These are phyloP conservation scores for Apiospora sp. DNA, from an alignment of 2,329 filamentous ascomycete genomes.

Conservation along the genomic window DNA sequence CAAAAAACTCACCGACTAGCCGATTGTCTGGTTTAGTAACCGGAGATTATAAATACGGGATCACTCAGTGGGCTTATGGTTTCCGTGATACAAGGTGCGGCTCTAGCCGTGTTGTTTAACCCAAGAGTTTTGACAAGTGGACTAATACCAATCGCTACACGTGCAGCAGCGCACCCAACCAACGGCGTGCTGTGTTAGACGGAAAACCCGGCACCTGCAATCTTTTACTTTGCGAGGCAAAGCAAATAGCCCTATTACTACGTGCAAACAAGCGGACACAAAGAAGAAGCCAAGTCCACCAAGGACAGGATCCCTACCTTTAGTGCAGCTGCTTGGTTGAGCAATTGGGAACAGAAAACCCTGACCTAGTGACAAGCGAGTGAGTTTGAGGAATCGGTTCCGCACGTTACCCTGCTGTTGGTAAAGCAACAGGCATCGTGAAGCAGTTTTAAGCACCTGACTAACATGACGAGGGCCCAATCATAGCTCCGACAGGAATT, in stretches of 20 bases:
- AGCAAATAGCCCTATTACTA: constrained; percentile 5
- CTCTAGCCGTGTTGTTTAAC: constrained; percentile 22
- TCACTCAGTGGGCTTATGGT: background rate
- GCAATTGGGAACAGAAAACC: background rate
- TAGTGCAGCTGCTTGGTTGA: background rate
- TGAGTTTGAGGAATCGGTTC: constrained; percentile 13
- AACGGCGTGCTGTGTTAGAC: background rate
- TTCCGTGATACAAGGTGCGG: constrained; percentile 8
- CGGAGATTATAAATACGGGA: background rate
- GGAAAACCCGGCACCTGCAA: constrained; percentile 11
- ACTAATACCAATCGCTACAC: background rate
- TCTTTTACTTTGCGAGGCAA: constrained; percentile 11
- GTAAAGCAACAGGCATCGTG: constrained; percentile 16
- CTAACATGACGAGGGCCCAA: constrained; percentile 1
- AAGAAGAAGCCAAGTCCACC: background rate
- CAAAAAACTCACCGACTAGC: background rate
- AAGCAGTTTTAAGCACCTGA: constrained; percentile 9
- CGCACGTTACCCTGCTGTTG: constrained; percentile 17
- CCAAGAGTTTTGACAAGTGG: background rate
- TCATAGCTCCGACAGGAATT: constrained; percentile 6
- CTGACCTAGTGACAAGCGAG: background rate
- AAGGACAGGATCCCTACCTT: constrained; percentile 4
- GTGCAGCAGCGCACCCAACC: constrained; percentile 12
- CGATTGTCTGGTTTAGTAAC: background rate
- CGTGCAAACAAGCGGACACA: background rate